These are phyloP conservation scores for Piromyces finnis DNA, from an alignment of 192 early-diverging fungal species.

Conservation along the genomic window DNA sequence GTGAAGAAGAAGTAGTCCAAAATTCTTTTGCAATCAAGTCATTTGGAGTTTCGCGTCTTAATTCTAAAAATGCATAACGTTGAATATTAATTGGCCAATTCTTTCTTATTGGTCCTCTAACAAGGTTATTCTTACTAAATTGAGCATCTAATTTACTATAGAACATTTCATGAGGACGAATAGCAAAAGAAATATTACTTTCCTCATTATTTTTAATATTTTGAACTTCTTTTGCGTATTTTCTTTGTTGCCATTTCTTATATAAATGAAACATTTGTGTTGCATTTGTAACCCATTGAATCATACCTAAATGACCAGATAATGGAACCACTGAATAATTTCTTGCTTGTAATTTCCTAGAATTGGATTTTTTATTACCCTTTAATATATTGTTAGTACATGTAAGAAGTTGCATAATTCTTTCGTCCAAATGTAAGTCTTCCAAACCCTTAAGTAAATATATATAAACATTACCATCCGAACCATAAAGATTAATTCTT, in stretches of 20 bases:
- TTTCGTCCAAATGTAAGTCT: conserved; percentile 81
- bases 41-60: conserved; percentile 40
- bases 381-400: conserved; percentile 40
- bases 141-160: conserved; percentile 14
- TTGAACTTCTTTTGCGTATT: conserved; percentile 36
- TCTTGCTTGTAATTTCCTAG: conserved; percentile 18
- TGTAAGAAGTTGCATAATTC: conserved; percentile 63
- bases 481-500: conserved; percentile 41
- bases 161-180: conserved; percentile 20
- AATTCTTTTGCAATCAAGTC: conserved; percentile 47
- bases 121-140: conserved; percentile 30
- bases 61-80: conserved; percentile 32
- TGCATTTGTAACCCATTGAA: conserved; percentile 84
- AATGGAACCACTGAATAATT: conserved; percentile 72
- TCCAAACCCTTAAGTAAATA: conserved; percentile 88
- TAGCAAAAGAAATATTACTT: conserved; percentile 9
- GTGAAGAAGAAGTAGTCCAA: conserved; percentile 25
- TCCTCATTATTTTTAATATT: conserved; percentile 7
- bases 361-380: conserved; percentile 22
- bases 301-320: conserved; percentile 74
- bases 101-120: conserved; percentile 25
- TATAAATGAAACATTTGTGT: conserved; percentile 59
- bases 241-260: conserved; percentile 56
- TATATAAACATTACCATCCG: conserved; percentile 32
- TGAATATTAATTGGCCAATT: conserved; percentile 53